A percentile compares a stretch with the other conserved stretches of the same genome.
Evolutionary conservation across 2,329 filamentous ascomycete species (phyloP).

Genomic region (Blumeriella jaapii): DNA sequence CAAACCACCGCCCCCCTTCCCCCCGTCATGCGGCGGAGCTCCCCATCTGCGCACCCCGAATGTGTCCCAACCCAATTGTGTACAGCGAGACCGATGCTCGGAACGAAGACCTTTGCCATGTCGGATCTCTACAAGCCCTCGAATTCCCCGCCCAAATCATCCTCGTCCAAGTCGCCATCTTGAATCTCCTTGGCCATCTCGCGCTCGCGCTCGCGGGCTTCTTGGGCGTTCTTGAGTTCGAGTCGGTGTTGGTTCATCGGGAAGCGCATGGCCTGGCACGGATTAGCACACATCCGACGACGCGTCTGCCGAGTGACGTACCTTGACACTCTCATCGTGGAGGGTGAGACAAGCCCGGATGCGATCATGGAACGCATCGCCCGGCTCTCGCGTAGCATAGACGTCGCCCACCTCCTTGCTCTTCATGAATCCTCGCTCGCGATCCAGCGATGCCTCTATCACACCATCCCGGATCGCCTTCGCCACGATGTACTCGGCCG

Average conservation of each 20-base stretch:
- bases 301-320: no score
- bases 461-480: constrained; percentile 97
- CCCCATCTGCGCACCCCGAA: constrained; percentile 1
- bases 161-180: constrained; percentile 92
- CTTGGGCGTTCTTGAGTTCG: constrained; percentile 95
- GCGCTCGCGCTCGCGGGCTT: constrained; percentile 90
- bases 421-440: constrained; percentile 96
- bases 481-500: constrained; percentile 96
- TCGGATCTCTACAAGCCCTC: constrained; percentile 91
- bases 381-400: constrained; percentile 89
- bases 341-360: constrained; percentile 84
- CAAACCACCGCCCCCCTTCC: constrained; percentile 14
- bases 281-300: no score
- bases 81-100: constrained; percentile 10
- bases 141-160: constrained; percentile 91
- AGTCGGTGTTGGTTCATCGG: constrained; percentile 98
- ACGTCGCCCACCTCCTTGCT: constrained; percentile 94
- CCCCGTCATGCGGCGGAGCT: constrained; percentile 1
- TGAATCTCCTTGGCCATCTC: constrained; percentile 99
- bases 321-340: constrained; percentile 97
- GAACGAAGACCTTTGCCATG: constrained; percentile 9
- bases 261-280: constrained; percentile 79
- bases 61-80: constrained; percentile 11
- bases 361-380: constrained; percentile 94
- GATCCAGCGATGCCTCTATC: constrained; percentile 88